These are phyloP conservation scores for Apiospora kogelbergensis DNA, from an alignment of 2,329 filamentous ascomycete species.

Conservation along the genomic window DNA sequence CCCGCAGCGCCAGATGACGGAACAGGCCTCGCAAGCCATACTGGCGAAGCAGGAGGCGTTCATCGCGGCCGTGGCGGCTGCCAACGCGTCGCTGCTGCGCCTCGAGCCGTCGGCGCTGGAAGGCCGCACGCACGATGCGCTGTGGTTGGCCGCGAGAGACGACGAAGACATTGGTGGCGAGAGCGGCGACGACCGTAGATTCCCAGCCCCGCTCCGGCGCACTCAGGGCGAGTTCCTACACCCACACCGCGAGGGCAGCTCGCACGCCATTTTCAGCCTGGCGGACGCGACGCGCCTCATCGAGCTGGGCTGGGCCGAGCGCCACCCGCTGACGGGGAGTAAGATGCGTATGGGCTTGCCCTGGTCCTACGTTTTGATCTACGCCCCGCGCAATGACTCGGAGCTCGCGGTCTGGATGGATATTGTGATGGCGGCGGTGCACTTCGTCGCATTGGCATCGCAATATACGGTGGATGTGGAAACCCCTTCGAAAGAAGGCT, in stretches of 20 bases:
- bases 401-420: conserved; percentile 34
- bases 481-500: not conserved
- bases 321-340: conserved; percentile 35
- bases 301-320: conserved; percentile 38
- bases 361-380: conserved; percentile 39
- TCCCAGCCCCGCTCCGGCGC: conserved; percentile 15
- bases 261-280: conserved; percentile 38
- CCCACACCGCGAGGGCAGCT: conserved; percentile 38
- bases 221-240: conserved; percentile 36
- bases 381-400: conserved; percentile 37
- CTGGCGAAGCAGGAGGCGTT: conserved; percentile 26
- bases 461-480: conserved; percentile 7
- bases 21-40: conserved; percentile 17
- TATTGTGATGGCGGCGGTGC: conserved; percentile 22
- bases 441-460: conserved; percentile 20
- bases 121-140: conserved; percentile 28
- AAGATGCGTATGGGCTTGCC: conserved; percentile 25
- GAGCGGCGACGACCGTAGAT: not conserved
- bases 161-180: too few species aligned
- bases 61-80: conserved; percentile 20
- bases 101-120: conserved; percentile 32
- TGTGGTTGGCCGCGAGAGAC: conserved; percentile 24
- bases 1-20: conserved; percentile 39
- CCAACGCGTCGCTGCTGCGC: conserved; percentile 30
- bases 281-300: conserved; percentile 36